These are phyloP conservation scores for Kockovaella imperatae DNA, from an alignment of 768 basidiomycete species.

Conservation along the genomic window DNA sequence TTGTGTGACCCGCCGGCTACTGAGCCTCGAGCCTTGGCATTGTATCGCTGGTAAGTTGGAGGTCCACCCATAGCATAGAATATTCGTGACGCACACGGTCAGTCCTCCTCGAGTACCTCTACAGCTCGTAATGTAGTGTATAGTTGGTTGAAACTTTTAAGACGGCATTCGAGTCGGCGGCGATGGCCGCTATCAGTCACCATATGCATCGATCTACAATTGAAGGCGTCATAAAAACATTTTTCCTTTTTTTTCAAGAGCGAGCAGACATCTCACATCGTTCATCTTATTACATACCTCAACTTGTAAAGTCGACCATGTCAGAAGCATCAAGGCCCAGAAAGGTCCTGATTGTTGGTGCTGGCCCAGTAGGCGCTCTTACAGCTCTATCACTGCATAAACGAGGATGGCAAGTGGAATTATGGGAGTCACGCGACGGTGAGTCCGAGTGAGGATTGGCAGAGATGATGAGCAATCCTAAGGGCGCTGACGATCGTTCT, in stretches of 20 bases:
- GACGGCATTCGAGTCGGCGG: no score
- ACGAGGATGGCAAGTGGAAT: slow-evolving; percentile 58
- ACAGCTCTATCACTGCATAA: slow-evolving; percentile 77
- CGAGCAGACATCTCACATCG: no score
- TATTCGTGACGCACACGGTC: no score
- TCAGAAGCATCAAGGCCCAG: slow-evolving; percentile 14
- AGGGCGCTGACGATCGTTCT: not conserved
- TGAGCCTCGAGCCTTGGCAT: slow-evolving; percentile 63
- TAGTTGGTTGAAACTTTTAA: no score
- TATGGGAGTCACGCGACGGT: slow-evolving; percentile 44
- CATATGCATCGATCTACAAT: no score
- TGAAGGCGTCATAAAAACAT: no score
- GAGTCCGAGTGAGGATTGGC: not conserved
- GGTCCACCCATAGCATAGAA: slow-evolving; percentile 28
- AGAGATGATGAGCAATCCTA: not conserved
- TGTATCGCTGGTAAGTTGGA: slow-evolving; percentile 46
- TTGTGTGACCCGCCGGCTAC: slow-evolving; percentile 59
- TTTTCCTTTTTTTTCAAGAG: no score
- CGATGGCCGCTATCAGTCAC: no score
- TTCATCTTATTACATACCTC: no score
- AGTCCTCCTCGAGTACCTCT: no score
- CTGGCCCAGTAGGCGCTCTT: slow-evolving; percentile 91
- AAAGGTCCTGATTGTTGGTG: slow-evolving; percentile 53
- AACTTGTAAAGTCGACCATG: not conserved
- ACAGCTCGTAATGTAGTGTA: no score